These are phyloP conservation scores for Euptelea pleiosperma DNA, from an alignment of 164 flowering plant species.

Conservation along the genomic window DNA sequence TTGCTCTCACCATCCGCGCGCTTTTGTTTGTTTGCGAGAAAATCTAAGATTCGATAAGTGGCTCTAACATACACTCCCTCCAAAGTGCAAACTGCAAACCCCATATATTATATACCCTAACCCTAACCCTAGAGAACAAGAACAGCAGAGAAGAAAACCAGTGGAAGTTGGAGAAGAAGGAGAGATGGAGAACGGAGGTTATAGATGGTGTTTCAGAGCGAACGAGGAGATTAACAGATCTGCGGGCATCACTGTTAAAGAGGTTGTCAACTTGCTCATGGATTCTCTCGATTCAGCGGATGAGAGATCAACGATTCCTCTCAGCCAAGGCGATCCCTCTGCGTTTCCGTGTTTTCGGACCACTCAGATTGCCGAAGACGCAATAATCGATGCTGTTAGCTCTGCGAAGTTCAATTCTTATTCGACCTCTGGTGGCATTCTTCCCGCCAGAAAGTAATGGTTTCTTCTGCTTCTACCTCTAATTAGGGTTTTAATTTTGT, in stretches of 20 bases:
- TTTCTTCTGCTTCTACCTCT: no score
- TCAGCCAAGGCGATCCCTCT: constrained; percentile 42
- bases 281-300: constrained; percentile 15
- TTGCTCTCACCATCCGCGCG: no score
- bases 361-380: no score
- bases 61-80: no score
- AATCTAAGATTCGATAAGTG: no score
- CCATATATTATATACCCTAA: no score
- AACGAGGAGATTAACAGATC: constrained; percentile 16
- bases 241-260: constrained; percentile 17
- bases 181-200: constrained; percentile 8
- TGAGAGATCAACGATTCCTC: constrained; percentile 21
- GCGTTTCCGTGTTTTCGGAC: constrained; percentile 30
- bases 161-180: constrained; percentile 9
- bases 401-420: constrained; percentile 29
- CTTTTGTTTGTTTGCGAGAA: no score
- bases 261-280: constrained; percentile 14
- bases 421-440: constrained; percentile 19
- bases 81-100: no score
- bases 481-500: no score
- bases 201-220: constrained; percentile 22
- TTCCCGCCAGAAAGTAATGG: constrained; percentile 19
- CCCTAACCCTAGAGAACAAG: neutral
- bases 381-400: constrained; percentile 19
- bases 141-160: neutral